Evolutionary conservation across 768 basidiomycete species (phyloP).

Genomic region (Mrakia blollopis): DNA sequence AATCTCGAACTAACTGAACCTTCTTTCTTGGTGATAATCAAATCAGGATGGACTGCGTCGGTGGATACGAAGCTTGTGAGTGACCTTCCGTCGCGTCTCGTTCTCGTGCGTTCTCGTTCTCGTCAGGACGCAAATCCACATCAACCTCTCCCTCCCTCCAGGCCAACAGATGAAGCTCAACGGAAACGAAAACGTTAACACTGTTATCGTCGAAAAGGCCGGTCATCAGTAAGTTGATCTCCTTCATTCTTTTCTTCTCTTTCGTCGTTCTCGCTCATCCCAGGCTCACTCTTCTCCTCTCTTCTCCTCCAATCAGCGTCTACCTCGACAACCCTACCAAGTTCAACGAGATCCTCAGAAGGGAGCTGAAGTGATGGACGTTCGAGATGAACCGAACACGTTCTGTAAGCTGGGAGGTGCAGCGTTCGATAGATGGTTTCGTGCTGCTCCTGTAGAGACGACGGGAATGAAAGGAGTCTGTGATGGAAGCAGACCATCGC

Average conservation of each 20-base stretch:
- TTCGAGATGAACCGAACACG: not conserved
- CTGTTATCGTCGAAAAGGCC: slow-evolving; percentile 9
- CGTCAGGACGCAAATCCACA: too few species aligned
- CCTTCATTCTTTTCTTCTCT: not conserved
- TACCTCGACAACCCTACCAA: slow-evolving; percentile 18
- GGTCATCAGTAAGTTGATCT: slow-evolving; percentile 8
- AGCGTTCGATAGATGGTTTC: too few species aligned
- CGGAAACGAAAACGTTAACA: slow-evolving; percentile 55
- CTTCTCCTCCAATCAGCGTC: not conserved
- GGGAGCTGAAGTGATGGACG: not conserved
- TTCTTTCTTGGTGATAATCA: not conserved
- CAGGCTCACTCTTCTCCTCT: not conserved
- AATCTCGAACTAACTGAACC: not conserved
- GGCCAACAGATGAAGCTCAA: slow-evolving; percentile 64
- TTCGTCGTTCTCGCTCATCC: too few species aligned
- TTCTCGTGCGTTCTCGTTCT: too few species aligned
- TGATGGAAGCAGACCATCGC: too few species aligned
- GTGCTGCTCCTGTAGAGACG: too few species aligned
- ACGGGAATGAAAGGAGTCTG: too few species aligned
- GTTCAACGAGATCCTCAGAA: slow-evolving; percentile 9
- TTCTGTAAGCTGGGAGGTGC: too few species aligned
- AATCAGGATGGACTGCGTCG: slow-evolving; percentile 55
- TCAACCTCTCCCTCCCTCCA: too few species aligned
- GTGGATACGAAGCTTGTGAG: slow-evolving; percentile 69
- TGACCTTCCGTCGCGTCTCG: too few species aligned